Conservation (phyloP, 345 rosid genomes). For the Raphanus raphanistrum region DNA sequence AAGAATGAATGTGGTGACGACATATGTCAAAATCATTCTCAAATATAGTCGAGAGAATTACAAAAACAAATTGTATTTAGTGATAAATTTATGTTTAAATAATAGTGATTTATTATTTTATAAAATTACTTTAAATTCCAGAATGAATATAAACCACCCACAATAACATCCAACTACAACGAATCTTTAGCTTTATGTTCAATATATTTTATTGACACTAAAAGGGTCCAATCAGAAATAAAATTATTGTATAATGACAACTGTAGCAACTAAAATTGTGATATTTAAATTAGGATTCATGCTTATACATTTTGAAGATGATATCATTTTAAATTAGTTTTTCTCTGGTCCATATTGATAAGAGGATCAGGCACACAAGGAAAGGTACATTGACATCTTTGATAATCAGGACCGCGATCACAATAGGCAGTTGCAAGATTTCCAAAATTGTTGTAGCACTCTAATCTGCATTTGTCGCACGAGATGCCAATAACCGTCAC, state of each 20-base stretch:
- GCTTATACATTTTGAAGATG: neutral
- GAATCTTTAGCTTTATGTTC: neutral
- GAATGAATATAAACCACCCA: neutral
- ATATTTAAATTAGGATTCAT: neutral
- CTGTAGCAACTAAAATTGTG: neutral
- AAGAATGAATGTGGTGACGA: too few species aligned
- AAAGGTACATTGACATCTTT: neutral
- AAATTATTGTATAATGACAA: neutral
- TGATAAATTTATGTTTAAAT: neutral
- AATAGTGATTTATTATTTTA: too few species aligned
- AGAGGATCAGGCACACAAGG: neutral
- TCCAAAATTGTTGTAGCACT: neutral
- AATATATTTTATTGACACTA: too few species aligned
- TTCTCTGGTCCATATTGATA: neutral
- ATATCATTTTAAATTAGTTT: neutral
- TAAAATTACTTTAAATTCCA: neutral
- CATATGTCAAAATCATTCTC: too few species aligned
- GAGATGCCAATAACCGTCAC: neutral
- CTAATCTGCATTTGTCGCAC: neutral
- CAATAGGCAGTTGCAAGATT: neutral
- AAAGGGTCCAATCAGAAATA: neutral
- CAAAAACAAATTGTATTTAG: too few species aligned
- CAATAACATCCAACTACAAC: neutral
- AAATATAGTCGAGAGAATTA: too few species aligned
- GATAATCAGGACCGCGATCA: neutral